These are phyloP conservation scores for Nidularia sp. DNA, from an alignment of 768 basidiomycete genomes.

Conservation along the genomic window DNA sequence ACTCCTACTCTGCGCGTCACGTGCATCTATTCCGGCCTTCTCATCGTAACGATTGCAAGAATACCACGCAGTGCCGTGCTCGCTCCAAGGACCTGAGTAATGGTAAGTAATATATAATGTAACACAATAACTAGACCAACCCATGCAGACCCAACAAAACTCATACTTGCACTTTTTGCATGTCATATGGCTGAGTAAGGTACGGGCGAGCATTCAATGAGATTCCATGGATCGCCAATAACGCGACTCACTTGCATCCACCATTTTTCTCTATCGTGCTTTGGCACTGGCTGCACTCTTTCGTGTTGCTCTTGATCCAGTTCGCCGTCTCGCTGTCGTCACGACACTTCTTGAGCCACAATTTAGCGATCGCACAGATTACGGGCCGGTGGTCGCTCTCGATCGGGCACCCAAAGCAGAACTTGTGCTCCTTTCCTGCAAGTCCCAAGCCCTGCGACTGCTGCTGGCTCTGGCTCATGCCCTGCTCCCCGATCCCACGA, in stretches of 20 bases:
- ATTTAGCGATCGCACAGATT: slow-evolving; percentile 80
- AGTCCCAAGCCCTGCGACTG: slow-evolving; percentile 17
- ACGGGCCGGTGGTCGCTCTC: slow-evolving; percentile 91
- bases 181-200: slow-evolving; percentile 84
- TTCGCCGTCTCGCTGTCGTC: slow-evolving; percentile 99
- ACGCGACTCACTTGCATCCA: slow-evolving; percentile 89
- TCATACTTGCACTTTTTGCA: slow-evolving; percentile 99
- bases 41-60: slow-evolving; percentile 98
- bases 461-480: slow-evolving; percentile 26
- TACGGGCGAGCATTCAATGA: slow-evolving; percentile 3
- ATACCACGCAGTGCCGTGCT: slow-evolving; percentile 97
- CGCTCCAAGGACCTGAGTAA: slow-evolving; percentile 83
- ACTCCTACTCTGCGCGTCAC: slow-evolving; percentile 88
- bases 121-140: slow-evolving; percentile 26
- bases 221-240: neutral
- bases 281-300: slow-evolving; percentile 94
- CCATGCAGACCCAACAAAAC: slow-evolving; percentile 99
- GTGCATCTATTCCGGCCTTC: slow-evolving; percentile 80
- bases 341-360: slow-evolving; percentile 96
- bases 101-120: slow-evolving; percentile 9
- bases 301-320: slow-evolving; percentile 99
- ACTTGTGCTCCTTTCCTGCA: slow-evolving; percentile 59
- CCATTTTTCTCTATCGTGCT: slow-evolving; percentile 99
- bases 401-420: slow-evolving; percentile 93
- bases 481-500: slow-evolving; percentile 34